Conservation (phyloP, 208 protist genomes). For the Lotmaria passim region DNA sequence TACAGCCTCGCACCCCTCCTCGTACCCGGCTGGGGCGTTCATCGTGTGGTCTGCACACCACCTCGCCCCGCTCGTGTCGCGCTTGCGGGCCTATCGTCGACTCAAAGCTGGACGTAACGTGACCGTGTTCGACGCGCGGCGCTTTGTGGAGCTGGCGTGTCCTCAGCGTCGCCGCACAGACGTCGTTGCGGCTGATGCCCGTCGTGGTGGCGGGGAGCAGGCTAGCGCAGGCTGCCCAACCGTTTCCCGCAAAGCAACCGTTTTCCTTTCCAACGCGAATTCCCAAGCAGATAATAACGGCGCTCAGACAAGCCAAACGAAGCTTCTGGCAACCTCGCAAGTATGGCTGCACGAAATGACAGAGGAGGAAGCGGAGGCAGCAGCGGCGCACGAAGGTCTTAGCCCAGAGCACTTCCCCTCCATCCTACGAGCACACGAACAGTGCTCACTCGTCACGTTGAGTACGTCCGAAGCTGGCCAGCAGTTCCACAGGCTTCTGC, state of each 20-base stretch:
- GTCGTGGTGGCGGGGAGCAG: too few species aligned
- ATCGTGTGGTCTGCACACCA: constrained; percentile 35
- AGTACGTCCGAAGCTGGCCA: neutral
- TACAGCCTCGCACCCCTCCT: constrained; percentile 12
- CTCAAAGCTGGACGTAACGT: constrained; percentile 58
- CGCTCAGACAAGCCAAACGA: too few species aligned
- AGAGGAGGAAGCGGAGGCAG: neutral
- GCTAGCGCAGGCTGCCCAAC: too few species aligned
- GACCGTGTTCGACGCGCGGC: constrained; percentile 41
- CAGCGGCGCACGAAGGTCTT: neutral
- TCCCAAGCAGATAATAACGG: too few species aligned
- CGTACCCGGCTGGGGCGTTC: constrained; percentile 51
- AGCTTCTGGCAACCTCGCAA: neutral
- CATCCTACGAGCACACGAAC: neutral
- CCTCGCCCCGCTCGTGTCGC: constrained; percentile 38
- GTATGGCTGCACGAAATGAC: neutral
- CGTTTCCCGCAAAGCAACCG: too few species aligned
- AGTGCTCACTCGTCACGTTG: constrained; percentile 11
- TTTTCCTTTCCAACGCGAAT: too few species aligned
- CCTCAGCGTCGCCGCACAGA: neutral
- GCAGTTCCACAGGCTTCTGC: constrained; percentile 18
- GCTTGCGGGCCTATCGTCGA: constrained; percentile 25
- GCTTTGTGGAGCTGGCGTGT: constrained; percentile 13
- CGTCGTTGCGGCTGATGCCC: too few species aligned
- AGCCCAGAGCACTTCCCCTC: neutral